These are phyloP conservation scores for Parachlorella kessleri DNA, from an alignment of 139 green algal genomes.

Conservation along the genomic window DNA sequence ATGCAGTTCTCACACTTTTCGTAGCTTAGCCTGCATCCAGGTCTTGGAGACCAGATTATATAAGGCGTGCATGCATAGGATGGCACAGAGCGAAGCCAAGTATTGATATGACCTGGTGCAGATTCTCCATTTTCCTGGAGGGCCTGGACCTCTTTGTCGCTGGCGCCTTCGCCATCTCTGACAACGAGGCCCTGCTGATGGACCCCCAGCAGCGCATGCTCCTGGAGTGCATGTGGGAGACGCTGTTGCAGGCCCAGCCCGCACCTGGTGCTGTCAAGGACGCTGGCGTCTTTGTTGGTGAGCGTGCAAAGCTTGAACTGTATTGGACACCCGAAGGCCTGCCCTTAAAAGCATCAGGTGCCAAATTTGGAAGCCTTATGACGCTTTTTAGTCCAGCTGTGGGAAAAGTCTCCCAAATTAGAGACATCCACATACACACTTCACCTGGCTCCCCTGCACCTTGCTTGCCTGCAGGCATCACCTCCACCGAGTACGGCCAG, in stretches of 20 bases:
- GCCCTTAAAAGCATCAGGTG: too few relatives aligned
- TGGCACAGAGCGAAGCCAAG: too few relatives aligned
- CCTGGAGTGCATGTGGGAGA: constrained; percentile 56
- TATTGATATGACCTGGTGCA: too few relatives aligned
- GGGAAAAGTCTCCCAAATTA: too few relatives aligned
- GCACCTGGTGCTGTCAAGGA: neutral
- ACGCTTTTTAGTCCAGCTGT: too few relatives aligned
- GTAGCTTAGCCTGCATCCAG: neutral
- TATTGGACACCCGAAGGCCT: too few relatives aligned
- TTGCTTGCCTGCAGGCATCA: constrained; percentile 35
- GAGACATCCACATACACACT: too few relatives aligned
- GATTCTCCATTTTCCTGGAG: constrained; percentile 44
- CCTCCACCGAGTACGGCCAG: constrained; percentile 44
- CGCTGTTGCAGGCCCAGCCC: constrained; percentile 21
- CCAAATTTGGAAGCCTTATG: too few relatives aligned
- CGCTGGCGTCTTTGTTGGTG: constrained; percentile 74
- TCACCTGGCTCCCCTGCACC: too few relatives aligned
- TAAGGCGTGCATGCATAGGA: too few relatives aligned
- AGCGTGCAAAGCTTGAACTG: too few relatives aligned
- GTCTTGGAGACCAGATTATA: neutral
- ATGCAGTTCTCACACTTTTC: constrained; percentile 45
- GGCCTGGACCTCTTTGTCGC: constrained; percentile 75
- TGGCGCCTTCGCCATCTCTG: constrained; percentile 65
- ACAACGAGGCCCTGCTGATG: constrained; percentile 77
- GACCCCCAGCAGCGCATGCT: constrained; percentile 89